Evolutionary conservation across 1,284 basidiomycete genomes (phyloP), one percentile per base, ranked within the genome.

Genomic region (Ceratobasidium sp.): DNA sequence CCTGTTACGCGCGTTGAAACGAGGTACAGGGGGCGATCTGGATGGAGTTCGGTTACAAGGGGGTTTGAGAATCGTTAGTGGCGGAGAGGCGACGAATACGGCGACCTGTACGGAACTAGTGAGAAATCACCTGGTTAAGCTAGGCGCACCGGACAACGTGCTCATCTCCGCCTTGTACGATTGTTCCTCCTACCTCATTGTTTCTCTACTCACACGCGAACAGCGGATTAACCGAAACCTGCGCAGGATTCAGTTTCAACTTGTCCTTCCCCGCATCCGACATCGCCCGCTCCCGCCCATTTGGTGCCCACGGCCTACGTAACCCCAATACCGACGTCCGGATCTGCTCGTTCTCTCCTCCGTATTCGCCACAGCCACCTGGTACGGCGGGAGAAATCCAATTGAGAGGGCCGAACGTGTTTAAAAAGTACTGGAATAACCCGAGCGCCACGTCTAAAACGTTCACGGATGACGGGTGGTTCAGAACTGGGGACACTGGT

Each of bases 401-500:
- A 29, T 39, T 63, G 14, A 7, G 13, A 14, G 61, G 61, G 5
- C 61, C 61, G 22, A 63, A 43, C 24, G 27, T 63, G 27, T 63
- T 63, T 22, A 63, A 63, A 63, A 63, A 63, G 24, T 63, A 63
- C 39, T 63, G 61, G 61, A 63, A 63, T 27, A 63, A 63, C 14
- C 61, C 61, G 0, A 24, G 7, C 4, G 61, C 61, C 9, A 63
- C 61, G 19, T 39, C 61, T 22, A 46, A 48, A 43, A 13, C 61
- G 9, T 63, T 63, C 27, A 43, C 61, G 8, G 19, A 31, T 22
- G 41, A 46, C 41, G 61, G 61, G 4, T 63, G 61, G 61, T 46
- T 63, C 22, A 63, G 39, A 27, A 46, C 61, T 7, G 61, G 61
- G 2, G 61, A 63, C 39, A 41, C 61, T 4, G 61, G 61, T 11